Conservation (phyloP, 305 asterid species). For the Fraxinus sp. region DNA sequence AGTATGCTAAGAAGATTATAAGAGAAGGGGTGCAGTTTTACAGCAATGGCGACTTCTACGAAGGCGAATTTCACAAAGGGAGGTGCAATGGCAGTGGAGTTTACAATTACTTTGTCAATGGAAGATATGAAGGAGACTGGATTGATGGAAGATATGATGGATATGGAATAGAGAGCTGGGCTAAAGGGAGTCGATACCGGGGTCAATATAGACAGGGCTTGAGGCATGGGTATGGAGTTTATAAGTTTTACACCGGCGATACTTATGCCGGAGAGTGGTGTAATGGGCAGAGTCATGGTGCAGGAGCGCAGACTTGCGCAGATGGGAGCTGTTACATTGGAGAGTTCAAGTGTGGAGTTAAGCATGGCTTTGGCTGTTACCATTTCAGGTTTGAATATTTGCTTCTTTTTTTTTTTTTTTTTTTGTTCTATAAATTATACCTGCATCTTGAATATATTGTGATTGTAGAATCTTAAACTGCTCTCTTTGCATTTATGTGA, state of each 20-base stretch:
- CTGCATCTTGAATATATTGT: not conserved
- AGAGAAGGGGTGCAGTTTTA: constrained; percentile 83
- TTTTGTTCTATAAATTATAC: not conserved
- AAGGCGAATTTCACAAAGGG: constrained; percentile 89
- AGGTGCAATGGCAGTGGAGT: constrained; percentile 92
- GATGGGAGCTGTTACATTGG: constrained; percentile 88
- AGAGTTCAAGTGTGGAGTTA: constrained; percentile 72
- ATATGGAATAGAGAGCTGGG: constrained; percentile 89
- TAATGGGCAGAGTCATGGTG: constrained; percentile 85
- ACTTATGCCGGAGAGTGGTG: constrained; percentile 81
- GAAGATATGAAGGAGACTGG: constrained; percentile 97
- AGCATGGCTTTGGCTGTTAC: constrained; percentile 89
- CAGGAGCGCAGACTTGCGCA: constrained; percentile 78
- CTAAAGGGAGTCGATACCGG: constrained; percentile 71
- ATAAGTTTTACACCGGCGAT: constrained; percentile 81
- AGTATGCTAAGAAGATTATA: constrained; percentile 27
- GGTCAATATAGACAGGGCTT: constrained; percentile 86
- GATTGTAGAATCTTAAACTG: not conserved
- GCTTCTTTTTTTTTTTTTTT: not conserved
- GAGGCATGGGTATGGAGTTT: constrained; percentile 84
- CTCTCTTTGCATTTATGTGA: not conserved
- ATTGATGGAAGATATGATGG: constrained; percentile 87
- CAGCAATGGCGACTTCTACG: constrained; percentile 87
- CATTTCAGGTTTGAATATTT: constrained; percentile 64
- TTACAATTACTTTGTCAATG: constrained; percentile 68